Evolutionary conservation across 2,329 filamentous ascomycete species (phyloP), one percentile per base, ranked within the genome.

Genomic region (Leptographium procerum): DNA sequence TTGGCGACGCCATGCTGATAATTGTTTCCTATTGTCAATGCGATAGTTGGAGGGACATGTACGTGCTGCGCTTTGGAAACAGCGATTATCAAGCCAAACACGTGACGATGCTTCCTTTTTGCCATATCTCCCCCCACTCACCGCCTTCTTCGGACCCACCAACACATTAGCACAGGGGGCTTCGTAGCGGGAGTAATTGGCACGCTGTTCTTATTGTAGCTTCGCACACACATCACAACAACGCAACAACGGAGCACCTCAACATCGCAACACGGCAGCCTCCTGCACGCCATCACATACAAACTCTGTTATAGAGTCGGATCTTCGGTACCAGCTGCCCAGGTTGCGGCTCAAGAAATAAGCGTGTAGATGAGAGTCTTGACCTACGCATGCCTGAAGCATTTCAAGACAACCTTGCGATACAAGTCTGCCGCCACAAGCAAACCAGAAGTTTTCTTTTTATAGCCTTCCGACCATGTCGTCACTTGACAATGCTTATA

Each of bases 401-500:
- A 48, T 48, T 26, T 48, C 16, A 24, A 19, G 48, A 29, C 28
- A 26, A 19, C 48, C 26, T 29, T 29, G 29, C 50, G 5, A 19
- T 33, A 11, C 47, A 14, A 50, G 26, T 50, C 47, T 29, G n/a
- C 47, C 13, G 10, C 24, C 22, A 28, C 47, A 28, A 28, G 14
- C 26, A 29, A 14, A 28, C 9, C 26, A 19, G 26, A 19, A 50
- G 14, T 11, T 11, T 13, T 28, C 28, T 24, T 52, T 19, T n/a
- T 13, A 28, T 16, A 45, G 3, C 22, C 3, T 58, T 52, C 60
- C 70, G 81, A 87, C 66, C 75, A 99, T 97, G 92, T 87, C 92
- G 76, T 87, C 88, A 66, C 83, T 97, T 63, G 94, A 99, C 72
- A 88, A 89, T 73, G 83, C 94, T 65, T 99, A 97, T 82, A 96